Evolutionary conservation across 2,329 filamentous ascomycete species (phyloP), one percentile per base, ranked within the genome.

Genomic region (Alternaria consortialis): DNA sequence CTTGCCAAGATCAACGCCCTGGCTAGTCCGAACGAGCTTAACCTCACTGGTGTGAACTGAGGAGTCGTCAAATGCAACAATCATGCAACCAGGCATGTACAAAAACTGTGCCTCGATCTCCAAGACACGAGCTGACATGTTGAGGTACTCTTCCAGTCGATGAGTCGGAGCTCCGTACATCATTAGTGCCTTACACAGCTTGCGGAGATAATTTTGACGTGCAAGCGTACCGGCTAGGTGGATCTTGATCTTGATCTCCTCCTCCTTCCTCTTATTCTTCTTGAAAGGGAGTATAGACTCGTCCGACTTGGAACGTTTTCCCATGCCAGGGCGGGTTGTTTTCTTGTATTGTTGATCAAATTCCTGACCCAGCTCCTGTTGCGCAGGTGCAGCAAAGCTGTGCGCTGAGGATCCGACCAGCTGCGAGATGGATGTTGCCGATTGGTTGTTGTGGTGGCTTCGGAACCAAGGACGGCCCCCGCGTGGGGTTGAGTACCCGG

Each of bases 61-160:
- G 5, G 81, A 79, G 77, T 94, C 91, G 72, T 88, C 93, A 73
- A 97, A 97, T 5, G 92, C 94, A 74, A 97, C 91, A 58, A 97
- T 91, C 94, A 97, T 97, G 73, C 92, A 96, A 0, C 92, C 92
- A 0, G 94, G 93, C 31, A 97, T 87, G 75, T 97, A 97, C 23
- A 97, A 81, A 69, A 95, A 97, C 71, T 97, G 93, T 6, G 90
- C 91, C 66, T 97, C 91, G 15, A 97, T 94, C 77, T 94, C 91
- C 37, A 97, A 85, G 2, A 95, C 91, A n/a, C 91, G 86, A 1
- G 94, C 90, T 8, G 91, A 93, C 91, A 94, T 96, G 64, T 86
- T 89, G 87, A 97, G 90, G 77, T 97, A 97, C 75, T 97, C 91
- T 78, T 97, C 94, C 20, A 97, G 83, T 11, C 94, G 89, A 80